phyloP scores from a whole-genome alignment of 495 filamentous ascomycete species.

The Penicillium steckii region DNA sequence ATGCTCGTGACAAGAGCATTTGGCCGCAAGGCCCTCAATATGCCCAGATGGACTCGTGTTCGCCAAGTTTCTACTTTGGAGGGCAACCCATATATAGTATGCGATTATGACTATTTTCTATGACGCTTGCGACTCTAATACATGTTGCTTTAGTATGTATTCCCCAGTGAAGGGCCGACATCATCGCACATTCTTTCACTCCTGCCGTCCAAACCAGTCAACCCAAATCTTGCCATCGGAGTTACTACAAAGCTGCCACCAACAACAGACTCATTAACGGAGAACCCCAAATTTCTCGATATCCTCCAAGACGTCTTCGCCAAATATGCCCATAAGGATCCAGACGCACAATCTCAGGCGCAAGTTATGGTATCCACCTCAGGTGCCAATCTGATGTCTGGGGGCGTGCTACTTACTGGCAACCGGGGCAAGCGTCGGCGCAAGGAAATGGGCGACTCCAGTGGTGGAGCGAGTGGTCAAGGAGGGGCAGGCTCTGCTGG shows the following conservation, averaged over 20 bases:
- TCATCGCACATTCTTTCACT: slow-evolving; percentile 64
- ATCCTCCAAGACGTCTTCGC: slow-evolving; percentile 74
- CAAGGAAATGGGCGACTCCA: slow-evolving; percentile 52
- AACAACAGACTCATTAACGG: slow-evolving; percentile 69
- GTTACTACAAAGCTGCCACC: slow-evolving; percentile 71
- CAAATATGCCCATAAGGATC: slow-evolving; percentile 69
- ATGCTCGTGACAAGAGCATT: slow-evolving; percentile 31
- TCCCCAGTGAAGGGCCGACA: slow-evolving; percentile 48
- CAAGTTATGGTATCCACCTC: slow-evolving; percentile 74
- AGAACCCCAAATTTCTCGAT: slow-evolving; percentile 72
- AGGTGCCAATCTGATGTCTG: slow-evolving; percentile 66
- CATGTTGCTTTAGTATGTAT: slow-evolving; percentile 60
- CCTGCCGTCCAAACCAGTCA: slow-evolving; percentile 72
- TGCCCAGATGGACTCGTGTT: slow-evolving; percentile 28
- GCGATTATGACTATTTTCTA: slow-evolving; percentile 4
- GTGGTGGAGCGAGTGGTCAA: slow-evolving; percentile 75
- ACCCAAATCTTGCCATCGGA: slow-evolving; percentile 68
- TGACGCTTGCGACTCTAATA: slow-evolving; percentile 14
- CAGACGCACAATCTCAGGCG: slow-evolving; percentile 70
- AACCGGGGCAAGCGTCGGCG: slow-evolving; percentile 37
- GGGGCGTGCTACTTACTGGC: slow-evolving; percentile 60
- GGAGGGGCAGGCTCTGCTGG: slow-evolving; percentile 82
- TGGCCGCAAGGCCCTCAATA: slow-evolving; percentile 16
- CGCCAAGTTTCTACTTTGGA: slow-evolving; percentile 52
- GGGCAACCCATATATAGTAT: slow-evolving; percentile 55